phyloP scores from a whole-genome alignment of 2,329 filamentous ascomycete genomes.

The Paracamarosporium sp. region DNA sequence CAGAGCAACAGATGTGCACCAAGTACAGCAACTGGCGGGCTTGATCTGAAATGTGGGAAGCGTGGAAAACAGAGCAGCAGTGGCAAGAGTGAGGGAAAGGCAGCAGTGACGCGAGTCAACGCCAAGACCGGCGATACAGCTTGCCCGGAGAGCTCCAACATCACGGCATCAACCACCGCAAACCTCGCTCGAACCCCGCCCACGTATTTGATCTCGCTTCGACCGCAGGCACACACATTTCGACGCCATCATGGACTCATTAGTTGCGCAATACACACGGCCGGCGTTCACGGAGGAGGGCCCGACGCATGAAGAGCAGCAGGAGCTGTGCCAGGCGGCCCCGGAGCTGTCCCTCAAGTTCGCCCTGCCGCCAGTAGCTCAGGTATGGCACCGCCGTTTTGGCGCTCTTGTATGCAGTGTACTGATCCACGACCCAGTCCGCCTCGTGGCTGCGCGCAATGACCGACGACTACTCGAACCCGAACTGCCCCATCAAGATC shows the following conservation, averaged over 20 bases:
- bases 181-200: slow-evolving; percentile 5
- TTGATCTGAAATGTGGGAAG: no score
- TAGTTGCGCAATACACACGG: slow-evolving; percentile 90
- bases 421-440: slow-evolving; percentile 63
- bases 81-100: slow-evolving; percentile 15
- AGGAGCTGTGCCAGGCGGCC: slow-evolving; percentile 70
- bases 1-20: no score
- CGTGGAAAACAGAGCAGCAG: background rate
- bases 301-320: slow-evolving; percentile 75
- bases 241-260: slow-evolving; percentile 75
- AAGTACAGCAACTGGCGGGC: no score
- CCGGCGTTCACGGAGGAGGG: slow-evolving; percentile 77
- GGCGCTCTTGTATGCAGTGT: background rate
- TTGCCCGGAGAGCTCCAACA: slow-evolving; percentile 28
- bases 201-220: no score
- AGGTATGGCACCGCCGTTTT: slow-evolving; percentile 63
- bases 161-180: slow-evolving; percentile 21
- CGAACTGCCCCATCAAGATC: slow-evolving; percentile 97
- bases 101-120: slow-evolving; percentile 28
- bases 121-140: slow-evolving; percentile 21
- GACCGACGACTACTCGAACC: slow-evolving; percentile 97
- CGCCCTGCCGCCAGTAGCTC: slow-evolving; percentile 88
- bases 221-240: slow-evolving; percentile 16
- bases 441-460: slow-evolving; percentile 94
- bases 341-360: slow-evolving; percentile 90